Conservation (phyloP, 2,329 filamentous ascomycete species). For the Pyrenophora teres region DNA sequence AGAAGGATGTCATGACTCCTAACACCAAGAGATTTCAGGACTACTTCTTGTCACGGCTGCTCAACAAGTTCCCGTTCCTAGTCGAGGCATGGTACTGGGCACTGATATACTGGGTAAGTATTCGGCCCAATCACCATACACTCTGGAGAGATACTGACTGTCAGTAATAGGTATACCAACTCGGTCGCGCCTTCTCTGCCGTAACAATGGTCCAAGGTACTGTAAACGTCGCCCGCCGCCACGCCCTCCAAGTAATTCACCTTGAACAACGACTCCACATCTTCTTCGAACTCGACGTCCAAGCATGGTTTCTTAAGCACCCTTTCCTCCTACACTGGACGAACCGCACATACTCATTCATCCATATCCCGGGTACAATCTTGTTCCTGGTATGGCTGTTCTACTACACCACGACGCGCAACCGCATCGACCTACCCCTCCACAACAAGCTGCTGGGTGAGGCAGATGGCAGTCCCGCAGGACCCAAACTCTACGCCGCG, state of each 20-base stretch:
- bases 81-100: slow-evolving; percentile 80
- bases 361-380: slow-evolving; percentile 78
- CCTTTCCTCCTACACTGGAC: slow-evolving; percentile 68
- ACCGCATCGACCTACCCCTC: slow-evolving; percentile 52
- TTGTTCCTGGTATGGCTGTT: slow-evolving; percentile 70
- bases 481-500: slow-evolving; percentile 60
- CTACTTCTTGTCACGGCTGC: slow-evolving; percentile 65
- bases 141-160: not conserved
- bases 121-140: not conserved
- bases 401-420: slow-evolving; percentile 70
- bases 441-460: slow-evolving; percentile 40
- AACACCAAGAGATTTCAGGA: slow-evolving; percentile 66
- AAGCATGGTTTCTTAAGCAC: slow-evolving; percentile 60
- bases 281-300: slow-evolving; percentile 68
- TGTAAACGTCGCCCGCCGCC: slow-evolving; percentile 68
- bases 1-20: slow-evolving; percentile 59
- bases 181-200: slow-evolving; percentile 73
- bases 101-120: slow-evolving; percentile 73
- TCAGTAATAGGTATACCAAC: slow-evolving; percentile 67
- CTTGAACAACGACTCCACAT: slow-evolving; percentile 68
- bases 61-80: slow-evolving; percentile 71
- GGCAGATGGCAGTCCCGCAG: slow-evolving; percentile 50
- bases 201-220: slow-evolving; percentile 70
- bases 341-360: slow-evolving; percentile 75
- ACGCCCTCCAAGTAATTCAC: slow-evolving; percentile 70